These are phyloP conservation scores for Cardamine resedifolia DNA, from an alignment of 345 rosid genomes.

Conservation along the genomic window DNA sequence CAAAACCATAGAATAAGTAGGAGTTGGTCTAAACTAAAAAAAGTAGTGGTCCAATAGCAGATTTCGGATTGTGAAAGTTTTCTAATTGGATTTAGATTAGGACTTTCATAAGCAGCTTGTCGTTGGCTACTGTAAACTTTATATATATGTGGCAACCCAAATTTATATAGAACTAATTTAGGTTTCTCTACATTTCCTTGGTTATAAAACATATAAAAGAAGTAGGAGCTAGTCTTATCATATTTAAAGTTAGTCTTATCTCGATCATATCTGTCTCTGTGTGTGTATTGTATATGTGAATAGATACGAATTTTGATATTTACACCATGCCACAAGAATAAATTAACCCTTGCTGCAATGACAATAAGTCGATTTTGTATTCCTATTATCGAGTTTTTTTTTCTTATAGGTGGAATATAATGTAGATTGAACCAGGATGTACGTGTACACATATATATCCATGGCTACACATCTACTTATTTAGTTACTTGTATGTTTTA, in stretches of 20 bases:
- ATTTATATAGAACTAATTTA: neutral
- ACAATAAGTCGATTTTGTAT: neutral
- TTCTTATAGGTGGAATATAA: neutral
- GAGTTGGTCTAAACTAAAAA: constrained; percentile 2
- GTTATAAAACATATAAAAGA: neutral
- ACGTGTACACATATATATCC: constrained; percentile 4
- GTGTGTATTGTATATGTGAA: neutral
- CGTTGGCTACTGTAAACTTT: neutral
- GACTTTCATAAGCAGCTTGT: neutral
- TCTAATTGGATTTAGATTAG: neutral
- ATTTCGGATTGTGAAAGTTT: neutral
- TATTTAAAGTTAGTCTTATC: neutral
- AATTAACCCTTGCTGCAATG: neutral
- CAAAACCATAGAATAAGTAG: neutral
- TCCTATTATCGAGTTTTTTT: neutral
- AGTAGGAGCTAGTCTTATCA: constrained; percentile 28
- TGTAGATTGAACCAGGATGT: neutral
- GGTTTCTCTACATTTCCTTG: neutral
- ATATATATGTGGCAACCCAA: neutral
- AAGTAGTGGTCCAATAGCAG: neutral
- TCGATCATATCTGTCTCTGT: constrained; percentile 2
- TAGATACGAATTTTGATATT: neutral
- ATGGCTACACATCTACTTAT: neutral
- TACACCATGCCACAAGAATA: neutral
- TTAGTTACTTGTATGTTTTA: neutral